Percentiles rank a stretch among this genome's conserved stretches.
phyloP scores from a whole-genome alignment of 2,329 filamentous ascomycete genomes.

The Penicillium decumbens region DNA sequence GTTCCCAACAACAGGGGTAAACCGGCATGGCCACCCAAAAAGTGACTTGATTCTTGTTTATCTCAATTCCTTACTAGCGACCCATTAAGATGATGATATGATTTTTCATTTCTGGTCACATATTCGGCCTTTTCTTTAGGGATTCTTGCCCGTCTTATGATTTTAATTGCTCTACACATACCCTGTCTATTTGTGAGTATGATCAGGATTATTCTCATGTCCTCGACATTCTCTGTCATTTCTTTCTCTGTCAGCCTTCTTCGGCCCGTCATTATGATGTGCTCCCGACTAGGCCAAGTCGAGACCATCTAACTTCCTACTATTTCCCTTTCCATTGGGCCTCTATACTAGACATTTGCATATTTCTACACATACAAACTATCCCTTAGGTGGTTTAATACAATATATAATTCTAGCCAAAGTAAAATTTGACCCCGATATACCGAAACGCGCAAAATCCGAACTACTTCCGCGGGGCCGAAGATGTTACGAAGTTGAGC shows the following conservation, averaged over 20 bases:
- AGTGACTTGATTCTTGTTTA: conserved; percentile 5
- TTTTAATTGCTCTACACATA: conserved; percentile 13
- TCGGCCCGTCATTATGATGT: conserved; percentile 6
- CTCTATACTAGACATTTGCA: background rate
- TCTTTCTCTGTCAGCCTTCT: conserved; percentile 14
- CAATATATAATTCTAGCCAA: conserved; percentile 3
- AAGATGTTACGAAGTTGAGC: conserved; percentile 11
- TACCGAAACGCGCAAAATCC: conserved; percentile 11
- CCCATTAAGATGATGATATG: conserved; percentile 22
- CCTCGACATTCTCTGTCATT: conserved; percentile 17
- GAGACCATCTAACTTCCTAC: background rate
- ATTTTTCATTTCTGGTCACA: conserved; percentile 11
- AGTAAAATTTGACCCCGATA: conserved; percentile 9
- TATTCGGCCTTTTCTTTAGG: conserved; percentile 4
- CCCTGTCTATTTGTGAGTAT: conserved; percentile 7
- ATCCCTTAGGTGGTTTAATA: background rate
- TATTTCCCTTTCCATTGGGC: background rate
- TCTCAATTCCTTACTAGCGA: conserved; percentile 15
- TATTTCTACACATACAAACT: background rate
- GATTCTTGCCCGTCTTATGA: conserved; percentile 7
- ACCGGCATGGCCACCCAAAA: conserved; percentile 1
- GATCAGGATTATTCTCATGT: conserved; percentile 5
- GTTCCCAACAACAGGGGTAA: conserved; percentile 23
- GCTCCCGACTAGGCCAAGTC: background rate
- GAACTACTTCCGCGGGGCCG: conserved; percentile 4